Conservation (phyloP, 768 basidiomycete genomes). For the Boletus tylopilopsis region DNA sequence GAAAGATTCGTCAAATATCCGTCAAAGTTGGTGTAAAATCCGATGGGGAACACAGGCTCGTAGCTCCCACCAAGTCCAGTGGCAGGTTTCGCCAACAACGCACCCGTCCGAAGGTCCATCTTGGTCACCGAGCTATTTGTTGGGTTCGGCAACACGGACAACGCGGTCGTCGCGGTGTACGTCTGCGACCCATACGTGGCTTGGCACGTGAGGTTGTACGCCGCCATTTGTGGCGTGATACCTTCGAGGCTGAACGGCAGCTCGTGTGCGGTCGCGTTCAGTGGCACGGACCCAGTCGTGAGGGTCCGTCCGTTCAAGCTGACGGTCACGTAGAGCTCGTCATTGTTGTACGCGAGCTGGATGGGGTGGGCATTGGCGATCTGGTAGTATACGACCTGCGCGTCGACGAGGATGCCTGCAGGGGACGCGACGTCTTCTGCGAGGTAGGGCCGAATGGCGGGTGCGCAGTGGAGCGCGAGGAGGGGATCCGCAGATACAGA, state of each 20-base stretch:
- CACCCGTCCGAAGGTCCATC: constrained; percentile 59
- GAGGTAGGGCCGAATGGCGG: constrained; percentile 57
- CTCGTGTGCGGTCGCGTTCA: constrained; percentile 49
- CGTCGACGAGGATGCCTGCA: constrained; percentile 49
- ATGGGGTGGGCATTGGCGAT: constrained; percentile 48
- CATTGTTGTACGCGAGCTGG: constrained; percentile 21
- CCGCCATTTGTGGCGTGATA: constrained; percentile 38
- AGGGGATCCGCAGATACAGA: constrained; percentile 38
- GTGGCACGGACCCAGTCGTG: constrained; percentile 41
- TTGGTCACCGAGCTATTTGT: constrained; percentile 57
- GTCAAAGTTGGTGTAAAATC: constrained; percentile 43
- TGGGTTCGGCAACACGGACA: constrained; percentile 50
- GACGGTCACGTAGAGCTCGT: constrained; percentile 40
- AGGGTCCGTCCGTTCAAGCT: constrained; percentile 43
- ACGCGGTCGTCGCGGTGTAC: constrained; percentile 40
- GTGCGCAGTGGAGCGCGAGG: constrained; percentile 55
- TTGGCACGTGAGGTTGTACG: constrained; percentile 29
- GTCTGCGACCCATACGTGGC: constrained; percentile 35
- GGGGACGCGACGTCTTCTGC: constrained; percentile 45
- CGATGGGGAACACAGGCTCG: constrained; percentile 47
- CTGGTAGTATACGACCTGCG: constrained; percentile 44
- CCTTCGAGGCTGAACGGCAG: constrained; percentile 47
- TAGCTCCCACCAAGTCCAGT: constrained; percentile 48
- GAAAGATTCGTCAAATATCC: constrained; percentile 26
- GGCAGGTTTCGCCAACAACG: constrained; percentile 47